phyloP scores from a whole-genome alignment of 495 filamentous ascomycete genomes.

The Bryoglossum gracile region DNA sequence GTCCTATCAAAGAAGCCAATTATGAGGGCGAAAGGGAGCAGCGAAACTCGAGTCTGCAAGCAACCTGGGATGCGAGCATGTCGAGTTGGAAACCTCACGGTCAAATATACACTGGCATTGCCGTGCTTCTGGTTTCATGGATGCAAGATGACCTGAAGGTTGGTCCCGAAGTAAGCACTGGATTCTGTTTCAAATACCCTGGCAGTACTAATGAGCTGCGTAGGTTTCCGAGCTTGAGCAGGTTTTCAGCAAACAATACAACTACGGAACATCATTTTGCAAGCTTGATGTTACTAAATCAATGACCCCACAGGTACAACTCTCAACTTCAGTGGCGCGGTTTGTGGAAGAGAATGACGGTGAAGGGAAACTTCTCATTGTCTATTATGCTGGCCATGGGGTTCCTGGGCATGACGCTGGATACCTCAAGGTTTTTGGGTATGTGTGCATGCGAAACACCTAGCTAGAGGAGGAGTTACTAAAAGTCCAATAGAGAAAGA shows the following conservation, averaged over 20 bases:
- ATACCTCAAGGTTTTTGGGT: conserved; percentile 6
- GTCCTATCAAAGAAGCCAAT: too few species aligned
- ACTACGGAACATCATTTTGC: neutral
- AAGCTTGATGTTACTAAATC: neutral
- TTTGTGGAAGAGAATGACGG: conserved; percentile 7
- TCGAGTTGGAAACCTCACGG: conserved; percentile 4
- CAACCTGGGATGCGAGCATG: conserved; percentile 9
- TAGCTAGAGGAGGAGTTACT: neutral
- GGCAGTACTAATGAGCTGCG: neutral
- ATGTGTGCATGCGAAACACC: neutral
- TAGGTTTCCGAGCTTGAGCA: conserved; percentile 2
- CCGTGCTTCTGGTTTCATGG: conserved; percentile 12
- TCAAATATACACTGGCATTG: conserved; percentile 21
- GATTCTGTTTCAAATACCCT: neutral
- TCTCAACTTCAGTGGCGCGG: neutral
- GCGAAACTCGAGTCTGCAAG: conserved; percentile 1
- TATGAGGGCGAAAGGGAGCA: too few species aligned
- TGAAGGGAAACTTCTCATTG: conserved; percentile 11
- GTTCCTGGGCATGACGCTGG: conserved; percentile 3
- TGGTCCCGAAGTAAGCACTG: conserved; percentile 1
- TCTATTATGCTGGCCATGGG: conserved; percentile 13
- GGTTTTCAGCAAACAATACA: conserved; percentile 3
- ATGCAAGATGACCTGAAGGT: conserved; percentile 11
- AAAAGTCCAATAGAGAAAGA: conserved; percentile 1
- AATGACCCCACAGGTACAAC: conserved; percentile 1